Evolutionary conservation across 2,329 filamentous ascomycete genomes (phyloP).

Genomic region (Annulohypoxylon truncatum): DNA sequence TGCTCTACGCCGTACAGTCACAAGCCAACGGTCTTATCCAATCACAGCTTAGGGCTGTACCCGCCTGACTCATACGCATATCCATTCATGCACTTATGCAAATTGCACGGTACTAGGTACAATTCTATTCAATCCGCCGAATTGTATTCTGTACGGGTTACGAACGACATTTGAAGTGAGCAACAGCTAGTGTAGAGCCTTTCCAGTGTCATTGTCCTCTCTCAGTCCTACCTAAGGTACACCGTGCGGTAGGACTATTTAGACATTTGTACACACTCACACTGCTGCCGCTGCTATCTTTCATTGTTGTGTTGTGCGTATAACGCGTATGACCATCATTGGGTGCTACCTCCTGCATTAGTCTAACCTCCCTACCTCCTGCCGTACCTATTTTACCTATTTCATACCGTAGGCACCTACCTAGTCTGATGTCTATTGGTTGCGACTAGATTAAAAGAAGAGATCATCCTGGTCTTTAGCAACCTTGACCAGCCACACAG

Average conservation of each 20-base stretch:
- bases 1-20: background rate
- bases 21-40: background rate
- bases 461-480: slow-evolving; percentile 25
- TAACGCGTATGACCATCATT: slow-evolving; percentile 25
- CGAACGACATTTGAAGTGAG: slow-evolving; percentile 15
- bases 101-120: background rate
- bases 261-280: slow-evolving; percentile 19
- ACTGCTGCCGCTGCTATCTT: slow-evolving; percentile 16
- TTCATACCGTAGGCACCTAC: slow-evolving; percentile 17
- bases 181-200: background rate
- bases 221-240: background rate
- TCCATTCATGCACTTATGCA: slow-evolving; percentile 1
- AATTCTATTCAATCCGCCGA: background rate
- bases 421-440: slow-evolving; percentile 19
- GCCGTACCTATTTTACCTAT: slow-evolving; percentile 30
- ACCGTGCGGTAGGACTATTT: slow-evolving; percentile 16
- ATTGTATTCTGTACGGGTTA: slow-evolving; percentile 12
- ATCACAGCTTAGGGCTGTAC: background rate
- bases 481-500: slow-evolving; percentile 37
- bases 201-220: background rate
- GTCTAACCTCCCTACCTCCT: slow-evolving; percentile 28
- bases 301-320: slow-evolving; percentile 20
- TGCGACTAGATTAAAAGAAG: slow-evolving; percentile 21
- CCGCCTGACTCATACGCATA: slow-evolving; percentile 21
- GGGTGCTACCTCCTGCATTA: slow-evolving; percentile 40